These are phyloP conservation scores for Papiliotrema nemorosa DNA, from an alignment of 1,284 basidiomycete species.

Conservation along the genomic window DNA sequence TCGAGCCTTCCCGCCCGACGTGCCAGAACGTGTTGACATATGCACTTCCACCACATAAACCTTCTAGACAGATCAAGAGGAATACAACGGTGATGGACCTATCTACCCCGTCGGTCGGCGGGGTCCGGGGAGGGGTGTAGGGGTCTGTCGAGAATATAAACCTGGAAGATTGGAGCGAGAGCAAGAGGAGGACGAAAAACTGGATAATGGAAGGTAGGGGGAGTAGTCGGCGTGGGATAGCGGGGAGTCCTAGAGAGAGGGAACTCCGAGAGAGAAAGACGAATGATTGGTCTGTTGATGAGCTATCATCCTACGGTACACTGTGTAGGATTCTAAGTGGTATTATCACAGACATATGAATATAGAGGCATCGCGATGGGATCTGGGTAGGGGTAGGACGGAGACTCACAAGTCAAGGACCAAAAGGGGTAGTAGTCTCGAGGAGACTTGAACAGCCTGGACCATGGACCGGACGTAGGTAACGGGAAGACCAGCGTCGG, in stretches of 20 bases:
- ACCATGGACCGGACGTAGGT: constrained; percentile 63
- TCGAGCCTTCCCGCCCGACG: constrained; percentile 64
- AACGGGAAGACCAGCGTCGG: constrained; percentile 89
- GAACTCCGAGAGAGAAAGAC: constrained; percentile 95
- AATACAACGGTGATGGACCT: constrained; percentile 66
- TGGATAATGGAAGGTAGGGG: constrained; percentile 55
- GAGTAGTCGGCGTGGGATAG: constrained; percentile 69
- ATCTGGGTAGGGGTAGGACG: background rate
- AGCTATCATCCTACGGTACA: no score
- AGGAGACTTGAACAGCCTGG: constrained; percentile 75
- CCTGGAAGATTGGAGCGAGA: constrained; percentile 49
- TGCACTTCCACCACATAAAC: constrained; percentile 85
- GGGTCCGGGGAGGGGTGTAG: constrained; percentile 25
- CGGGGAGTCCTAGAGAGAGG: constrained; percentile 79
- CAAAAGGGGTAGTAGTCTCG: constrained; percentile 94
- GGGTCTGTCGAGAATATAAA: constrained; percentile 40
- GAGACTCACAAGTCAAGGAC: constrained; percentile 48
- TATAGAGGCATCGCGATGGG: background rate
- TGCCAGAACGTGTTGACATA: constrained; percentile 88
- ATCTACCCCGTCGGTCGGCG: constrained; percentile 33
- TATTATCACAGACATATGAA: background rate
- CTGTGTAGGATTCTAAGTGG: no score
- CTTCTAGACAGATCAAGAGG: constrained; percentile 74
- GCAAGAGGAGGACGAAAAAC: constrained; percentile 59
- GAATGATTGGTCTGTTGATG: constrained; percentile 73